Conservation (phyloP, 1,284 basidiomycete species). For the Boletus hoseneyae region DNA sequence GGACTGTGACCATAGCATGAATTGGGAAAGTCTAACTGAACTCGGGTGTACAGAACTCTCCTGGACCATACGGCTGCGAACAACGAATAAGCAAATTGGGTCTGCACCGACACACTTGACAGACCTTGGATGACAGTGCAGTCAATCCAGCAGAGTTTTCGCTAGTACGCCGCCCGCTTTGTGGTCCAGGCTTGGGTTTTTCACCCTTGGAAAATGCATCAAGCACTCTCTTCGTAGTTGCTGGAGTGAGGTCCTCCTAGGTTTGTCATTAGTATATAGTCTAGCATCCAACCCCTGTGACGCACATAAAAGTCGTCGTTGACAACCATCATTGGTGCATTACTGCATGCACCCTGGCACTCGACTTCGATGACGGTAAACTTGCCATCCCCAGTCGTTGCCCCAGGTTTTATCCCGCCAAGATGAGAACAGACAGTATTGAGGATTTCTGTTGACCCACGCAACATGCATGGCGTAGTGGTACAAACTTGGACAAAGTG, state of each 20-base stretch:
- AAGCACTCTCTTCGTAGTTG: slow-evolving; percentile 85
- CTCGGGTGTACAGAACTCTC: slow-evolving; percentile 84
- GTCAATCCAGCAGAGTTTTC: slow-evolving; percentile 92
- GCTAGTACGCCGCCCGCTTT: slow-evolving; percentile 80
- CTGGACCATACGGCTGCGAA: slow-evolving; percentile 87
- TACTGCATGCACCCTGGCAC: slow-evolving; percentile 97
- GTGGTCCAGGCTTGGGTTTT: slow-evolving; percentile 90
- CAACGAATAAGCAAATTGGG: slow-evolving; percentile 14
- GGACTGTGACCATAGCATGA: neutral
- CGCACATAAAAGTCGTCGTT: slow-evolving; percentile 95
- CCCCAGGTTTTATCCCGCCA: slow-evolving; percentile 81
- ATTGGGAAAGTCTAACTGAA: slow-evolving; percentile 58
- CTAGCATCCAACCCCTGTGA: slow-evolving; percentile 12
- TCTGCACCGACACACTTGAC: slow-evolving; percentile 20
- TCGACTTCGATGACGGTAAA: slow-evolving; percentile 99
- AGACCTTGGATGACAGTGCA: slow-evolving; percentile 76
- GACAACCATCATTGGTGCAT: slow-evolving; percentile 98
- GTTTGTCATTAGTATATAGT: slow-evolving; percentile 3
- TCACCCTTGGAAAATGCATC: slow-evolving; percentile 83
- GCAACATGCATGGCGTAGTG: slow-evolving; percentile 97
- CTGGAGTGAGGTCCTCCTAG: slow-evolving; percentile 95
- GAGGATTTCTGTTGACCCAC: slow-evolving; percentile 88
- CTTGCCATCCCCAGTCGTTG: slow-evolving; percentile 93
- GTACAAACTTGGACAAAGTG: slow-evolving; percentile 99
- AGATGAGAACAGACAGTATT: slow-evolving; percentile 84